A percentile compares a stretch with the other conserved stretches of the same genome.
Conservation (phyloP, 441 rosid genomes). For the Populus hybrid region DNA sequence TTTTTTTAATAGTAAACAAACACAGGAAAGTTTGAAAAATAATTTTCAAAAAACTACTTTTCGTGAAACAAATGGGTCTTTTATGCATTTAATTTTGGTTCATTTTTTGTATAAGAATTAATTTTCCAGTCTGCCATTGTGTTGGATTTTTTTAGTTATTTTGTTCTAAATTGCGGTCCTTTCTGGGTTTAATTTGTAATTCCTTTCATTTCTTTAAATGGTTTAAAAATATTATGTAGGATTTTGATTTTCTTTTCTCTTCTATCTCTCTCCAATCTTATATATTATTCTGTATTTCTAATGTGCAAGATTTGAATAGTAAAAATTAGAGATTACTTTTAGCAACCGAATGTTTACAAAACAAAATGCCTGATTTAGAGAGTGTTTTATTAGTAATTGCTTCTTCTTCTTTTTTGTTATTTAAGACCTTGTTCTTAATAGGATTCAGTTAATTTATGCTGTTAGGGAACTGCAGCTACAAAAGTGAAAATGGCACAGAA, state of each 20-base stretch:
- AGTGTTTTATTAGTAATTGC: neutral
- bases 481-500: conserved; percentile 93
- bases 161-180: neutral
- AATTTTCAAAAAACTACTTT: no score
- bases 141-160: neutral
- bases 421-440: neutral
- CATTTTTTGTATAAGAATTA: neutral
- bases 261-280: neutral
- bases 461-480: conserved; percentile 91
- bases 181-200: neutral
- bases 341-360: neutral
- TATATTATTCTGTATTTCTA: neutral
- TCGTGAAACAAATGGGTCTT: no score
- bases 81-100: neutral
- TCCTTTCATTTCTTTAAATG: neutral
- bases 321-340: neutral
- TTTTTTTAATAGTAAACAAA: no score
- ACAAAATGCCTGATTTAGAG: neutral
- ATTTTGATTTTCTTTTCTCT: neutral
- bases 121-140: neutral
- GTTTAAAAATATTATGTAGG: neutral
- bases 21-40: no score
- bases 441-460: conserved; percentile 4
- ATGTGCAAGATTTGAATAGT: neutral
- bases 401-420: neutral